phyloP scores from a whole-genome alignment of 2,329 filamentous ascomycete species.

The Colletotrichum australisinense region DNA sequence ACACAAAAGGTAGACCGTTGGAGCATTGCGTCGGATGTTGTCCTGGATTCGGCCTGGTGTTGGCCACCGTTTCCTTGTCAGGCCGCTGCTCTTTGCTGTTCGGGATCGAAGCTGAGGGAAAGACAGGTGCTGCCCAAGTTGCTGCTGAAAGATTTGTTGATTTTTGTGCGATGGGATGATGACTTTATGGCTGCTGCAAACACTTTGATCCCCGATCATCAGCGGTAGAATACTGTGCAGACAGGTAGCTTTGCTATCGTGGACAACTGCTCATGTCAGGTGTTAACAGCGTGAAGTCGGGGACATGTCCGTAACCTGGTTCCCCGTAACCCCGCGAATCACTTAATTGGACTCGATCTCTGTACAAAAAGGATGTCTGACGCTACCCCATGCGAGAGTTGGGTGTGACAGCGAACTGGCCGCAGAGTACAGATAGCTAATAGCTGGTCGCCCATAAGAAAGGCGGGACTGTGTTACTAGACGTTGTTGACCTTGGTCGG shows the following conservation, averaged over 20 bases:
- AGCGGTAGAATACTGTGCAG: neutral
- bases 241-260: conserved; percentile 2
- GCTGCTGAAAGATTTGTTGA: neutral
- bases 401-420: neutral
- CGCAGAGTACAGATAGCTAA: neutral
- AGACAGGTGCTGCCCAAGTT: neutral
- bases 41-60: conserved; percentile 34
- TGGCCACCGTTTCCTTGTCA: conserved; percentile 16
- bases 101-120: neutral
- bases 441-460: neutral
- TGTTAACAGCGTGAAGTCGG: conserved; percentile 17
- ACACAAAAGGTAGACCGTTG: conserved; percentile 19
- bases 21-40: conserved; percentile 25
- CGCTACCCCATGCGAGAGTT: conserved; percentile 15
- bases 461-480: neutral
- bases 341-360: neutral
- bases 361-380: conserved; percentile 2
- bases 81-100: conserved; percentile 6
- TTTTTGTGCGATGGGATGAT: neutral
- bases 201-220: neutral
- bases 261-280: neutral
- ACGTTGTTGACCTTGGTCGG: neutral
- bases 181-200: neutral
- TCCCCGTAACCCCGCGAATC: conserved; percentile 18
- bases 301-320: neutral